Conservation (phyloP, 495 filamentous ascomycete species). For the Amniculicola lignicola region DNA sequence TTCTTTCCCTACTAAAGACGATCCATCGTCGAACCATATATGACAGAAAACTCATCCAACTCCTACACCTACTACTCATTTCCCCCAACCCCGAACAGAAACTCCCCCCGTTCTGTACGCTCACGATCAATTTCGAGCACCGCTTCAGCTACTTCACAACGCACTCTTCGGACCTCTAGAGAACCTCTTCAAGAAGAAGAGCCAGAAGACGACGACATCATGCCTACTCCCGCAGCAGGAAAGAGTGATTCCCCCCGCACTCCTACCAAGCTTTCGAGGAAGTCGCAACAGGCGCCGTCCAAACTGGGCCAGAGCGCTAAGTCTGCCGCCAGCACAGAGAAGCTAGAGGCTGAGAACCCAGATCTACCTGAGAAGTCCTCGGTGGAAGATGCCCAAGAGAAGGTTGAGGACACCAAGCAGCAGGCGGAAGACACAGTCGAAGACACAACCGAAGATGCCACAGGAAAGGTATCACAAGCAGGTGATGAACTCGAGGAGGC, state of each 20-base stretch:
- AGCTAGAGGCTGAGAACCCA: conserved; percentile 37
- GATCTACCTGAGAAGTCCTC: conserved; percentile 40
- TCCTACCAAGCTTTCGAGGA: conserved; percentile 52
- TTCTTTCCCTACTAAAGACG: conserved; percentile 19
- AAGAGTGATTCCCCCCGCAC: conserved; percentile 47
- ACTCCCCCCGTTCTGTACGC: conserved; percentile 38
- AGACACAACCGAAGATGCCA: conserved; percentile 22
- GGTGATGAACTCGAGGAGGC: conserved; percentile 37
- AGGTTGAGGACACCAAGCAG: conserved; percentile 32
- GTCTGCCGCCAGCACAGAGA: conserved; percentile 28
- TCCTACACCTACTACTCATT: conserved; percentile 54
- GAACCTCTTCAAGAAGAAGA: conserved; percentile 20
- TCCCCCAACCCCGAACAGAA: conserved; percentile 48
- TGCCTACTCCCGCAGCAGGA: conserved; percentile 50
- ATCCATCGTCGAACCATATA: conserved; percentile 36
- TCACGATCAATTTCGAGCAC: conserved; percentile 41
- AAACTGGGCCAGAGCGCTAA: conserved; percentile 43
- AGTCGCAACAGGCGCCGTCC: conserved; percentile 43
- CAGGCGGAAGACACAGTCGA: conserved; percentile 22
- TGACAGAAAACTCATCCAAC: conserved; percentile 46
- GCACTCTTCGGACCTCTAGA: conserved; percentile 26
- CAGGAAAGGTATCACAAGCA: conserved; percentile 39
- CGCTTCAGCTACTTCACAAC: conserved; percentile 28
- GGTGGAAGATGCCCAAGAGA: conserved; percentile 29
- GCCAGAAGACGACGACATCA: conserved; percentile 37